A percentile compares a stretch with the other conserved stretches of the same genome.
Evolutionary conservation across 306 rosid genomes (phyloP).

Genomic region (Begonia fuchsioides): DNA sequence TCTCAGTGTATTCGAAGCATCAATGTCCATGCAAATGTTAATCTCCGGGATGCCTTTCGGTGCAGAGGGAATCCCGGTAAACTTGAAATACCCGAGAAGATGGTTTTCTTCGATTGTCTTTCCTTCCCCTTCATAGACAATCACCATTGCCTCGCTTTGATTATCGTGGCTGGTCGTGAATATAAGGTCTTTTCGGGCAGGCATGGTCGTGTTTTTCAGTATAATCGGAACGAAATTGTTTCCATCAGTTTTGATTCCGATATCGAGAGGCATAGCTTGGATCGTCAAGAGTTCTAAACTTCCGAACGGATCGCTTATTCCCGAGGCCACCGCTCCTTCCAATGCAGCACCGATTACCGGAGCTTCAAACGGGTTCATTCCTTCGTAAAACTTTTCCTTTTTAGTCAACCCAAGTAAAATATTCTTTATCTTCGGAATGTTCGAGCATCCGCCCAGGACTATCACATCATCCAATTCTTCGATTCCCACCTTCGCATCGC

Average conservation of each 20-base stretch:
- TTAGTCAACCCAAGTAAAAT: slow-evolving; percentile 26
- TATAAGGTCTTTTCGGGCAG: slow-evolving; percentile 47
- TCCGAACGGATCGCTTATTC: slow-evolving; percentile 67
- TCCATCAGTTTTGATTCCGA: slow-evolving; percentile 70
- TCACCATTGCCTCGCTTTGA: slow-evolving; percentile 56
- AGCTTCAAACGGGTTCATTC: slow-evolving; percentile 65
- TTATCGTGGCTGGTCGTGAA: slow-evolving; percentile 66
- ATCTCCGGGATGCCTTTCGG: slow-evolving; percentile 62
- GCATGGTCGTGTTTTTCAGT: slow-evolving; percentile 61
- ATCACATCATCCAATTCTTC: slow-evolving; percentile 54
- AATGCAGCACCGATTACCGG: slow-evolving; percentile 76
- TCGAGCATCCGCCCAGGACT: slow-evolving; percentile 70
- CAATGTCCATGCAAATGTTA: slow-evolving; percentile 68
- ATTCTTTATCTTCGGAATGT: slow-evolving; percentile 50
- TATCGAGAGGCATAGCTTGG: slow-evolving; percentile 66
- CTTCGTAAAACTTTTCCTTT: slow-evolving; percentile 38
- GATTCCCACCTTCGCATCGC: slow-evolving; percentile 46
- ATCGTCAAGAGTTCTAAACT: slow-evolving; percentile 59
- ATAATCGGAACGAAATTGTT: slow-evolving; percentile 46
- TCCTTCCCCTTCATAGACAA: slow-evolving; percentile 72
- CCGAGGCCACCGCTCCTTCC: slow-evolving; percentile 82
- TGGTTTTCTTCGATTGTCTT: slow-evolving; percentile 44
- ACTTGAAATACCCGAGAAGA: slow-evolving; percentile 67
- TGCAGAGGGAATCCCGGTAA: slow-evolving; percentile 53
- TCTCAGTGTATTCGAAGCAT: slow-evolving; percentile 49